A percentile compares a stretch with the other conserved stretches of the same genome.
phyloP scores from a whole-genome alignment of 768 basidiomycete genomes.

The Tricholoma sp. region DNA sequence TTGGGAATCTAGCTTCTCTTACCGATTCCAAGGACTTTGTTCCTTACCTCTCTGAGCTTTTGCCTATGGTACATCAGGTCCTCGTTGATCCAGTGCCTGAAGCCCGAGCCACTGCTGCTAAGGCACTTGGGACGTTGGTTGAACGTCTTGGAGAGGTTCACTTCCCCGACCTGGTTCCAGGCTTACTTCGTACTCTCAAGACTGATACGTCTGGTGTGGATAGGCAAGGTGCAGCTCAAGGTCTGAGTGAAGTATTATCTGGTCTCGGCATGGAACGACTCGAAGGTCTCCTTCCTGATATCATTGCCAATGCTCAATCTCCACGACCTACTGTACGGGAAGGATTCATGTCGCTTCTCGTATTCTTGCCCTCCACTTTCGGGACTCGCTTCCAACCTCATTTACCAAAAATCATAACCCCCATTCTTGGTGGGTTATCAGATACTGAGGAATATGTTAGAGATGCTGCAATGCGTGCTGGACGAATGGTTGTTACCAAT shows the following conservation, averaged over 20 bases:
- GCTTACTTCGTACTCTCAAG: conserved; percentile 80
- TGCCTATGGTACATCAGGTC: conserved; percentile 89
- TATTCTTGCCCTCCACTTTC: conserved; percentile 93
- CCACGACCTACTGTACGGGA: conserved; percentile 89
- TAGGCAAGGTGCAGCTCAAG: conserved; percentile 96
- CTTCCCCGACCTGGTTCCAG: conserved; percentile 95
- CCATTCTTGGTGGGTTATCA: conserved; percentile 87
- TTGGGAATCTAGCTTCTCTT: conserved; percentile 92
- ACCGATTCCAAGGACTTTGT: conserved; percentile 91
- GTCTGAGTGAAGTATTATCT: conserved; percentile 90
- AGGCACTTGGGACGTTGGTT: conserved; percentile 93
- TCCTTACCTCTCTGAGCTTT: conserved; percentile 83
- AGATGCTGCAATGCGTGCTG: conserved; percentile 98
- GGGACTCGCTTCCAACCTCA: conserved; percentile 96
- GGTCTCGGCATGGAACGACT: conserved; percentile 97
- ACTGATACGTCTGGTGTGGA: conserved; percentile 94
- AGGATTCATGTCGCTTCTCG: conserved; percentile 97
- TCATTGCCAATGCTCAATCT: conserved; percentile 87
- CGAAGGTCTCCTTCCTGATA: conserved; percentile 90
- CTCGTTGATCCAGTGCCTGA: conserved; percentile 97
- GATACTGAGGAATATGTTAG: conserved; percentile 94
- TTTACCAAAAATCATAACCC: conserved; percentile 88
- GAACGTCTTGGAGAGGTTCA: conserved; percentile 91
- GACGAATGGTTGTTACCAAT: conserved; percentile 94
- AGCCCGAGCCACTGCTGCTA: conserved; percentile 94